These are phyloP conservation scores for Wickerhamiella kurtzmanii DNA, from an alignment of 805 yeast species.

Conservation along the genomic window DNA sequence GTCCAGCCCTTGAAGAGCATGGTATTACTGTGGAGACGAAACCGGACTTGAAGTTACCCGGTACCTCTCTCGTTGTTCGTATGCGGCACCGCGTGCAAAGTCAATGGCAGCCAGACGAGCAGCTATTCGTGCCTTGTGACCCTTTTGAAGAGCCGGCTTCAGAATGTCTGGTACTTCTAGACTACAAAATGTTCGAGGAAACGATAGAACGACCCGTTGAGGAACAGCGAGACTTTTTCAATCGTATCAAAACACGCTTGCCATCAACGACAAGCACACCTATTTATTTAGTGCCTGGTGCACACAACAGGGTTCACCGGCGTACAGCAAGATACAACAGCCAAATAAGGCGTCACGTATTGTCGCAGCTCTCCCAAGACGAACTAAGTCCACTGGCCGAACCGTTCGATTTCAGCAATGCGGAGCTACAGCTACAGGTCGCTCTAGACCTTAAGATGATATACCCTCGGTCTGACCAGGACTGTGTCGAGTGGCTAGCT, in stretches of 20 bases:
- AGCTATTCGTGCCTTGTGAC: constrained; percentile 3
- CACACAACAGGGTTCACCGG: neutral
- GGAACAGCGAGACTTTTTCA: neutral
- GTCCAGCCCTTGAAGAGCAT: neutral
- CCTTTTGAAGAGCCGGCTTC: neutral
- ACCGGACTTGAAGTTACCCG: neutral
- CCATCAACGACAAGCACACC: neutral
- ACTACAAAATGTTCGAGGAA: neutral
- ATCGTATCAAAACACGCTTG: neutral
- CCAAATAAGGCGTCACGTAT: constrained; percentile 1
- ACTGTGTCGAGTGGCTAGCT: constrained; percentile 4
- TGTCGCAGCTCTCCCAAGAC: neutral
- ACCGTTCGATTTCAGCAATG: neutral
- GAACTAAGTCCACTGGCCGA: constrained; percentile 1
- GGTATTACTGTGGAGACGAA: neutral
- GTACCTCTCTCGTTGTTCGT: neutral
- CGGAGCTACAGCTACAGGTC: constrained; percentile 2
- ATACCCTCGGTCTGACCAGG: neutral
- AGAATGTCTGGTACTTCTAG: neutral
- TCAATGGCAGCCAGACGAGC: neutral
- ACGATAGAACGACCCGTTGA: neutral
- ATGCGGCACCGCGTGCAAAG: neutral
- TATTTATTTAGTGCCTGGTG: constrained; percentile 3
- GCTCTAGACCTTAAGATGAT: neutral
- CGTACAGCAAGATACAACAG: neutral